Evolutionary conservation across 768 basidiomycete species (phyloP).

Genomic region (Rhodotorula diobovata): DNA sequence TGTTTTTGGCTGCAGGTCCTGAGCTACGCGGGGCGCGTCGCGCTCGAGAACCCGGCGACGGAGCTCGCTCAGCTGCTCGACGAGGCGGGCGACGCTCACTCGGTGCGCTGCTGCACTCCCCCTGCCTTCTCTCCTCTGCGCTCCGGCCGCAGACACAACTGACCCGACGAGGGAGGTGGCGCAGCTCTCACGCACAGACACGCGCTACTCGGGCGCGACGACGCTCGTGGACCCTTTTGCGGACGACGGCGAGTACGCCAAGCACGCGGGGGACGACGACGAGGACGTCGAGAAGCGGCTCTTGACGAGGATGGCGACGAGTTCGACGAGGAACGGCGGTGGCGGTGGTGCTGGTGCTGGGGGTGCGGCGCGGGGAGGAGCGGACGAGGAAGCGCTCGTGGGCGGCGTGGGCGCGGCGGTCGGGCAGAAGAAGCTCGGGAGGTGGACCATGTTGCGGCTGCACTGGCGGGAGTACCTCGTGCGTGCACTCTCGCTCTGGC

Average conservation of each 20-base stretch:
- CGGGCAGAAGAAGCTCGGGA: neutral
- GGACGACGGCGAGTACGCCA: conserved; percentile 11
- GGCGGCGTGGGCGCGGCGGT: neutral
- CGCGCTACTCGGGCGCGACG: conserved; percentile 15
- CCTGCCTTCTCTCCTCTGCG: neutral
- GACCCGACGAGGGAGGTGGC: neutral
- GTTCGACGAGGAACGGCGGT: neutral
- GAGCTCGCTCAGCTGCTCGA: conserved; percentile 15
- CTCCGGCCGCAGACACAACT: neutral
- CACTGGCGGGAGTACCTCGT: conserved; percentile 23
- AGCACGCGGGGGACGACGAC: neutral
- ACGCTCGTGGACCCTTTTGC: conserved; percentile 23
- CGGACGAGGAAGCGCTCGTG: neutral
- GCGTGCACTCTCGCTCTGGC: neutral
- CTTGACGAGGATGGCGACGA: conserved; percentile 3
- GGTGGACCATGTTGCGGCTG: conserved; percentile 1
- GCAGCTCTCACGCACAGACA: conserved; percentile 17
- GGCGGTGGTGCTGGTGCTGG: too few relatives aligned
- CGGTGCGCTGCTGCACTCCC: neutral
- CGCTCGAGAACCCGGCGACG: conserved; percentile 24
- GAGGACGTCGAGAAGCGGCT: neutral
- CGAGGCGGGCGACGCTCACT: conserved; percentile 1
- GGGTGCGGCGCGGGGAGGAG: neutral
- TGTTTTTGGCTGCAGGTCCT: neutral
- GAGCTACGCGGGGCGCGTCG: conserved; percentile 21